Conservation (phyloP, 75 land plant species). For the Pinus albicaulis region DNA sequence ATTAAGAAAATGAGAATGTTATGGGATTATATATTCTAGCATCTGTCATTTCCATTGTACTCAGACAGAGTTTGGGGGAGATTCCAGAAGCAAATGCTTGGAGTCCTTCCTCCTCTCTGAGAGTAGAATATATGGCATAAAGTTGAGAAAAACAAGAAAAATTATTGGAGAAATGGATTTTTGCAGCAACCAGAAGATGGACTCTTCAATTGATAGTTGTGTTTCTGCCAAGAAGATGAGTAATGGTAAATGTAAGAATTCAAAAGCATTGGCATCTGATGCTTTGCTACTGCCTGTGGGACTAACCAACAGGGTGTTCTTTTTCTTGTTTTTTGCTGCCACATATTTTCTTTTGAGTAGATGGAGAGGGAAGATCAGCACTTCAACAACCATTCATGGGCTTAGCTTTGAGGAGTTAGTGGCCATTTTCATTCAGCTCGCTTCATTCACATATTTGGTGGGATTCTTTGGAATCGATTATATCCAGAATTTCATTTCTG, state of each 20-base stretch:
- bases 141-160: no score
- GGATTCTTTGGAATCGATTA: slow-evolving; percentile 86
- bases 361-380: slow-evolving; percentile 88
- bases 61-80: no score
- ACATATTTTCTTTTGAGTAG: slow-evolving; percentile 64
- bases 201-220: no score
- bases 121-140: no score
- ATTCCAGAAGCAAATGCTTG: no score
- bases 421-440: slow-evolving; percentile 53
- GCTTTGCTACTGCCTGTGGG: slow-evolving; percentile 64
- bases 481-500: slow-evolving; percentile 43
- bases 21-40: no score
- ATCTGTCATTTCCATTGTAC: no score
- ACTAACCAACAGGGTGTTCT: slow-evolving; percentile 66
- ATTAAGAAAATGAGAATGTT: no score
- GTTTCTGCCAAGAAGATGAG: no score
- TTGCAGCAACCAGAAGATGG: no score
- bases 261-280: slow-evolving; percentile 50
- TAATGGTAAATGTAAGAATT: background rate
- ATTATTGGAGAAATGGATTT: no score
- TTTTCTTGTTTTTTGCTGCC: slow-evolving; percentile 54
- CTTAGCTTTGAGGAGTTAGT: slow-evolving; percentile 55
- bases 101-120: no score
- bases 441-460: slow-evolving; percentile 73
- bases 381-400: slow-evolving; percentile 66